Conservation (phyloP, 306 rosid genomes). For the Ormosia emarginata region DNA sequence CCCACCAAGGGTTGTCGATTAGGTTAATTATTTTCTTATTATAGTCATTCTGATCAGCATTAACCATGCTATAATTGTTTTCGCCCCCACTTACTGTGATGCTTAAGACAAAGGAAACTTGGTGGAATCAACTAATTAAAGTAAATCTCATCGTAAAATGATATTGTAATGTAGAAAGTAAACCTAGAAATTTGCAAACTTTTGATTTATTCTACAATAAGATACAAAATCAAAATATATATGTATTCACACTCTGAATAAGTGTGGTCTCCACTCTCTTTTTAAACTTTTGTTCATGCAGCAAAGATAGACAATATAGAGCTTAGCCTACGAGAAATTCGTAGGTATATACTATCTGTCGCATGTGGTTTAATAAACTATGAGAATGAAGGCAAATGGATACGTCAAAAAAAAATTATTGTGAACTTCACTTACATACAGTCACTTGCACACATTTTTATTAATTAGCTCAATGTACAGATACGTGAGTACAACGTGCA, state of each 20-base stretch:
- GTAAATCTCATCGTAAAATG: background rate
- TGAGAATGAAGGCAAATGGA: background rate
- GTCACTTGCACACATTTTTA: background rate
- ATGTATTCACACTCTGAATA: background rate
- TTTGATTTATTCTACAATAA: background rate
- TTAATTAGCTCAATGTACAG: background rate
- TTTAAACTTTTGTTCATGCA: background rate
- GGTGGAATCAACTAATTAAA: conserved; percentile 29
- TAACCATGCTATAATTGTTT: background rate
- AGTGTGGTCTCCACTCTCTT: conserved; percentile 4
- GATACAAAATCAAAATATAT: background rate
- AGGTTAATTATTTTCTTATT: background rate
- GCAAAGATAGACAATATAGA: background rate
- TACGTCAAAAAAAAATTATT: background rate
- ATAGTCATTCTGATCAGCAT: background rate
- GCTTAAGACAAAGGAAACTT: conserved; percentile 18
- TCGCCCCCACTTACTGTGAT: background rate
- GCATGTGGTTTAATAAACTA: conserved; percentile 3
- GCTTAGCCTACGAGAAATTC: background rate
- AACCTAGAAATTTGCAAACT: conserved; percentile 4
- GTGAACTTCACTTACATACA: background rate
- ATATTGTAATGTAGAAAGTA: background rate
- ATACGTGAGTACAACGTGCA: background rate
- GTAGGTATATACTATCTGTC: background rate
- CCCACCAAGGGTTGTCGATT: background rate